These are phyloP conservation scores for Penicillium chermesinum DNA, from an alignment of 495 filamentous ascomycete genomes.

Conservation along the genomic window DNA sequence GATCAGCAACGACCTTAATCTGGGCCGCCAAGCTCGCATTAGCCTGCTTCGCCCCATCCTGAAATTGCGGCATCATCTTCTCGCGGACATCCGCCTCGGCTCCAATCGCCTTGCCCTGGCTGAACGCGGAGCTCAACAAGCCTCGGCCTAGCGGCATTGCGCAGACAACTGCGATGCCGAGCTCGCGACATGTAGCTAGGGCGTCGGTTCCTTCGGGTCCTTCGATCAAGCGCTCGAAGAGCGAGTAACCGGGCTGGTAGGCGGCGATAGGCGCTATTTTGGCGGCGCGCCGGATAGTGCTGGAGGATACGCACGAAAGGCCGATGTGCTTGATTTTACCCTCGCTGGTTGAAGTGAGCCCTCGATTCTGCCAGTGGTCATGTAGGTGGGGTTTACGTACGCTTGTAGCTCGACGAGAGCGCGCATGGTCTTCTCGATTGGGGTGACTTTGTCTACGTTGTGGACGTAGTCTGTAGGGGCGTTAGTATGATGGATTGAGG, in stretches of 20 bases:
- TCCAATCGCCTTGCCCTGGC: conserved; percentile 23
- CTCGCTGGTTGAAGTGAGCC: conserved; percentile 27
- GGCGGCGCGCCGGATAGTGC: conserved; percentile 35
- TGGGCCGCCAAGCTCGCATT: not conserved
- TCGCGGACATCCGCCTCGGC: not conserved
- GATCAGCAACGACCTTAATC: conserved; percentile 26
- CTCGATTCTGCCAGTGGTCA: not conserved
- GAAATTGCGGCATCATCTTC: not conserved
- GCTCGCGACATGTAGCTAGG: conserved; percentile 45
- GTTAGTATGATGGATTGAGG: conserved; percentile 25
- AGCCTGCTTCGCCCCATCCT: not conserved
- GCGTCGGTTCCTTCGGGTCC: conserved; percentile 36
- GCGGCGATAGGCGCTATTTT: conserved; percentile 34
- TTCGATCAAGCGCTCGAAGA: conserved; percentile 51
- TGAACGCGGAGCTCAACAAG: conserved; percentile 33
- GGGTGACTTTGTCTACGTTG: conserved; percentile 34
- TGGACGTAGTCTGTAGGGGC: conserved; percentile 38
- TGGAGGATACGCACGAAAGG: conserved; percentile 27
- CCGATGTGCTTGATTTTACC: conserved; percentile 48
- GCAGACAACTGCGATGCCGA: conserved; percentile 41
- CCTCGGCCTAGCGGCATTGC: conserved; percentile 46
- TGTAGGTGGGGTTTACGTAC: conserved; percentile 25
- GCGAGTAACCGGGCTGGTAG: conserved; percentile 43
- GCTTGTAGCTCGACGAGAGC: conserved; percentile 49
- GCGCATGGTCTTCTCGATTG: conserved; percentile 57